These are phyloP conservation scores for Pichia gijzeniarum DNA, from an alignment of 805 yeast genomes.

Conservation along the genomic window DNA sequence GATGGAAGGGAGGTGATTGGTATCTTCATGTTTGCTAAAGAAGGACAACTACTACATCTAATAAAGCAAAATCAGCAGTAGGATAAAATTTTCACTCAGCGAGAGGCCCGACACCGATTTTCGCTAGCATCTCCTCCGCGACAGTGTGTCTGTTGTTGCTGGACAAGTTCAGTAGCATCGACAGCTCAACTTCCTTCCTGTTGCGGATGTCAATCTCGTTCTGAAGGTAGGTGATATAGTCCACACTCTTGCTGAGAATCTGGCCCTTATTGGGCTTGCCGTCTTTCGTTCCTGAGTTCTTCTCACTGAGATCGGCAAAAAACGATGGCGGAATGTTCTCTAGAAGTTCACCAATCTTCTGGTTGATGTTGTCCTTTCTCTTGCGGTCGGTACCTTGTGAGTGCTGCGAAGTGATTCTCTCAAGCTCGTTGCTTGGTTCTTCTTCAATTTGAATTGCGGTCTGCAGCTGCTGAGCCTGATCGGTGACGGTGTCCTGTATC, in stretches of 20 bases:
- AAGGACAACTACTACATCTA: too few relatives aligned
- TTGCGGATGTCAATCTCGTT: conserved; percentile 72
- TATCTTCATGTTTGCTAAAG: conserved; percentile 7
- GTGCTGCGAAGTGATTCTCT: too few relatives aligned
- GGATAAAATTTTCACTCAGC: conserved; percentile 43
- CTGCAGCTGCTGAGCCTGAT: conserved; percentile 4
- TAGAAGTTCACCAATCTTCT: conserved; percentile 44
- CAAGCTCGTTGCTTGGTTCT: neutral
- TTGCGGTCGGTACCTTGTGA: conserved; percentile 33
- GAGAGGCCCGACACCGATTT: conserved; percentile 78
- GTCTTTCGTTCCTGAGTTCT: conserved; percentile 66
- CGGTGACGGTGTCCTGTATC: too few relatives aligned
- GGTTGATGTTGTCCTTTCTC: conserved; percentile 52
- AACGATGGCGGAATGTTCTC: conserved; percentile 32
- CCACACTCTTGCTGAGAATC: conserved; percentile 67
- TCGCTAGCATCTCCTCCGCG: conserved; percentile 70
- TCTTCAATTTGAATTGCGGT: neutral
- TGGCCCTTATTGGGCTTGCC: conserved; percentile 86
- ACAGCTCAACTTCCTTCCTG: conserved; percentile 69
- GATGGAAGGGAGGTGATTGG: conserved; percentile 8
- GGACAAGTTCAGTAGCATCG: conserved; percentile 34
- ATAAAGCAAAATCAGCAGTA: too few relatives aligned
- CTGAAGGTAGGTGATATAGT: conserved; percentile 61
- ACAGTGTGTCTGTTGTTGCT: conserved; percentile 46
- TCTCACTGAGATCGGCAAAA: conserved; percentile 35